Evolutionary conservation across 371 early-diverging fungal species (phyloP).

Genomic region (Polyrhizophydium stewartii): DNA sequence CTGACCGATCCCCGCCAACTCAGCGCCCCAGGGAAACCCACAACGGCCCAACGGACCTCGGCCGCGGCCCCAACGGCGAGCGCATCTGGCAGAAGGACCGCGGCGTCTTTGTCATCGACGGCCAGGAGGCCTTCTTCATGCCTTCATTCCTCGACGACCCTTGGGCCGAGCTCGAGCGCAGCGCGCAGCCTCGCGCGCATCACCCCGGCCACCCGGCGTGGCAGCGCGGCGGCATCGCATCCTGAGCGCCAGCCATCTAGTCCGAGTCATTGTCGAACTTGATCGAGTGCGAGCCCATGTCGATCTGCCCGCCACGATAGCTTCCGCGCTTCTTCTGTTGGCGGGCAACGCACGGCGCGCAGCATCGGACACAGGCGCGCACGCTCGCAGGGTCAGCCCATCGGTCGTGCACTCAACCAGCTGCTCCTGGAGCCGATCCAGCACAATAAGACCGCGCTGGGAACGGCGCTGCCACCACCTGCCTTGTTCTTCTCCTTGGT

Average conservation of each 20-base stretch:
- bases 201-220: too few species aligned
- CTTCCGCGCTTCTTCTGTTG: conserved; percentile 88
- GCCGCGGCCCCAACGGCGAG: neutral
- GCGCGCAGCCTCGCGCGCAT: neutral
- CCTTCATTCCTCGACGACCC: conserved; percentile 20
- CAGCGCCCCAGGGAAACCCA: neutral
- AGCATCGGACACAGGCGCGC: too few species aligned
- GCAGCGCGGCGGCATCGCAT: too few species aligned
- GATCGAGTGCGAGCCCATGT: conserved; percentile 78
- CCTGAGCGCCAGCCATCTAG: too few species aligned
- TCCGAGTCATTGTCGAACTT: conserved; percentile 58
- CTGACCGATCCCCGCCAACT: too few species aligned
- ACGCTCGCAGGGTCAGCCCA: neutral
- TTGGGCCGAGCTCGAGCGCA: conserved; percentile 17
- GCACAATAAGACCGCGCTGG: too few species aligned
- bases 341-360: too few species aligned
- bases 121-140: conserved; percentile 24
- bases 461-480: too few species aligned
- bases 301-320: conserved; percentile 91
- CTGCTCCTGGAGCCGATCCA: neutral
- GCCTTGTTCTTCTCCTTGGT: conserved; percentile 95
- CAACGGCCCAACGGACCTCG: neutral
- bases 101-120: conserved; percentile 6
- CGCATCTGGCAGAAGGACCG: neutral
- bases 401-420: conserved; percentile 1